Conservation (phyloP, 2,329 filamentous ascomycete genomes). For the Aspergillus aculeatinus region DNA sequence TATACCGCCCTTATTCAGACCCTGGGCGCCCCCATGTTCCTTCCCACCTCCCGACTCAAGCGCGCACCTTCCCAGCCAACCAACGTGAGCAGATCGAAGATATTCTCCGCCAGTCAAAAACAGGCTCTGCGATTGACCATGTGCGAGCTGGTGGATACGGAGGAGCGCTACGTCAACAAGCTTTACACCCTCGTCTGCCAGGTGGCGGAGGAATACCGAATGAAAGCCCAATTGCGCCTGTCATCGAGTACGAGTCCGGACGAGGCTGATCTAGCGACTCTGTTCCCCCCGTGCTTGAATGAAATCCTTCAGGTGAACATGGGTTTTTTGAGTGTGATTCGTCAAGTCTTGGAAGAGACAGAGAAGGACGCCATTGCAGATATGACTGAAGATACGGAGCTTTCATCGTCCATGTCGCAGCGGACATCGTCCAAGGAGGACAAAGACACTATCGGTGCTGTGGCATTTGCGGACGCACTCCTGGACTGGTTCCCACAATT, state of each 20-base stretch:
- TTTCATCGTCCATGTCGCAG: constrained; percentile 50
- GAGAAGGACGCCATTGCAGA: constrained; percentile 77
- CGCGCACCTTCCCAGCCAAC: constrained; percentile 85
- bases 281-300: constrained; percentile 81
- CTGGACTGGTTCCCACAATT: constrained; percentile 93
- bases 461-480: constrained; percentile 75
- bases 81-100: constrained; percentile 72
- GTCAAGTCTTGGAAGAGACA: constrained; percentile 74
- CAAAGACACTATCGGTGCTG: constrained; percentile 74
- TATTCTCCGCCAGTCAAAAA: constrained; percentile 79
- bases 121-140: constrained; percentile 83
- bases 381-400: constrained; percentile 60
- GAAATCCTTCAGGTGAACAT: constrained; percentile 79
- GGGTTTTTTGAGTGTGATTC: constrained; percentile 74
- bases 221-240: constrained; percentile 61
- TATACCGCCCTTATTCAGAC: constrained; percentile 75
- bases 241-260: constrained; percentile 68
- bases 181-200: constrained; percentile 78
- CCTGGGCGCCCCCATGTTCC: constrained; percentile 79
- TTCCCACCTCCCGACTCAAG: constrained; percentile 80
- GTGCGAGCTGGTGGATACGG: constrained; percentile 86
- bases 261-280: constrained; percentile 67
- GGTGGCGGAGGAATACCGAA: constrained; percentile 76
- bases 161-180: constrained; percentile 90
- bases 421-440: constrained; percentile 44